Evolutionary conservation across 1,284 basidiomycete genomes (phyloP), one percentile per base, ranked within the genome.

Genomic region (Sporisorium scitamineum): DNA sequence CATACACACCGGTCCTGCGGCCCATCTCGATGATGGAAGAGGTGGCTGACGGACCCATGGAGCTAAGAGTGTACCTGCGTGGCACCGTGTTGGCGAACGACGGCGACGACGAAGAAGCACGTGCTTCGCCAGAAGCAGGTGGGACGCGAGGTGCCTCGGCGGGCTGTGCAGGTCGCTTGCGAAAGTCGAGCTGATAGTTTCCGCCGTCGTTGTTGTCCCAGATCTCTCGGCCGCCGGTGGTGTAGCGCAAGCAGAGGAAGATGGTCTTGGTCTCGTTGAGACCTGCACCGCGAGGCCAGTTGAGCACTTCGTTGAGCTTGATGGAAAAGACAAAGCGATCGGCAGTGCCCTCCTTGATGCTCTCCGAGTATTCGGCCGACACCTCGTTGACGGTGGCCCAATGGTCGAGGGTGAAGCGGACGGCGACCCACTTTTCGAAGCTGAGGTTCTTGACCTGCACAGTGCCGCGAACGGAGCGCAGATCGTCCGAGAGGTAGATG

Each of bases 301-400:
- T 77, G 54, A 83, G 75, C 20, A 83, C 73, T 79, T 89, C 89
- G 56, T 87, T 86, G 37, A 89, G 85, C 80, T 88, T 88, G 85
- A 89, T 86, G 29, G 81, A 81, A 76, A 89, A 89, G 22, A 83
- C 78, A 84, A 89, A 89, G 20, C 88, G 85, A 84, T 95, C 94
- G 80, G 90, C 90, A 10, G 63, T 56, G 62, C 88, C 87, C 20
- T 91, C 77, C 71, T 82, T 85, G 26, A 91, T 91, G 65, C 75
- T 81, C 76, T 92, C 91, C 55, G 90, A 86, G 85, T 94, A 92
- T 48, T 90, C 90, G 26, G 91, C 95, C 1, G 91, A 90, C 51
- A 97, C 93, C 86, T 98, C 95, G 84, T 92, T 94, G 64, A 93
- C 95, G 39, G 95, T 98, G 86, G 94, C 93, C 95, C 96, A 98